Evolutionary conservation across 352 stramenopile species (phyloP).

Genomic region (Phytophthora macrochlamydospora): DNA sequence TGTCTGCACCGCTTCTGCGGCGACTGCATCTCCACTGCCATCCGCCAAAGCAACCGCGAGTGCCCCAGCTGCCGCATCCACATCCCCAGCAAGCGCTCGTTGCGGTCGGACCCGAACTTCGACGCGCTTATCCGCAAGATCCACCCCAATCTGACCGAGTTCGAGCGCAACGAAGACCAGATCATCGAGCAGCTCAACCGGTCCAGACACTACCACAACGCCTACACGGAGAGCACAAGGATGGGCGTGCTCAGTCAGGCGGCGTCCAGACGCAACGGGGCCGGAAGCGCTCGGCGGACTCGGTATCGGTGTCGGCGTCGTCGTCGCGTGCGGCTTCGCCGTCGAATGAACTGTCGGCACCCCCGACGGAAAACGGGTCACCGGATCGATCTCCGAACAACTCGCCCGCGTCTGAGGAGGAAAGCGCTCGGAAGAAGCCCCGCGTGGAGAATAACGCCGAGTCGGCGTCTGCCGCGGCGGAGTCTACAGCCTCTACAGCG

Average conservation of each 20-base stretch:
- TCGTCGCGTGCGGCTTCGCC: constrained; percentile 35
- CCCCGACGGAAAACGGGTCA: constrained; percentile 40
- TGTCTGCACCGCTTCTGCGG: constrained; percentile 92
- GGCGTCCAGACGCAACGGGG: constrained; percentile 51
- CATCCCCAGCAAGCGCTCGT: constrained; percentile 86
- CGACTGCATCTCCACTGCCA: constrained; percentile 89
- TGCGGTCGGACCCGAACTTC: constrained; percentile 86
- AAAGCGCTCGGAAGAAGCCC: constrained; percentile 39
- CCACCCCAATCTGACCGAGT: constrained; percentile 82
- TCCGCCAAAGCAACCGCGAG: constrained; percentile 86
- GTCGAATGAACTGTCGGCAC: constrained; percentile 18
- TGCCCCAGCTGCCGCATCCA: constrained; percentile 91
- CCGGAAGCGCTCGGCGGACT: constrained; percentile 27
- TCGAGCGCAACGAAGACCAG: constrained; percentile 80
- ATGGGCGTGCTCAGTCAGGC: constrained; percentile 75
- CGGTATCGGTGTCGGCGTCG: constrained; percentile 8
- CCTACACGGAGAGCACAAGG: constrained; percentile 74
- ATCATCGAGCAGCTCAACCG: constrained; percentile 85
- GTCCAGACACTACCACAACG: constrained; percentile 83
- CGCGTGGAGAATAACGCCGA: constrained; percentile 2
- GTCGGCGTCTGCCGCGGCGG: neutral
- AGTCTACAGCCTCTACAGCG: neutral
- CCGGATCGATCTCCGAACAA: constrained; percentile 8
- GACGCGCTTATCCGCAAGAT: constrained; percentile 87
- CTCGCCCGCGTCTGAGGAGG: constrained; percentile 16